phyloP scores from a whole-genome alignment of 179 eudicot genomes.

The Monotropa hypopitys region DNA sequence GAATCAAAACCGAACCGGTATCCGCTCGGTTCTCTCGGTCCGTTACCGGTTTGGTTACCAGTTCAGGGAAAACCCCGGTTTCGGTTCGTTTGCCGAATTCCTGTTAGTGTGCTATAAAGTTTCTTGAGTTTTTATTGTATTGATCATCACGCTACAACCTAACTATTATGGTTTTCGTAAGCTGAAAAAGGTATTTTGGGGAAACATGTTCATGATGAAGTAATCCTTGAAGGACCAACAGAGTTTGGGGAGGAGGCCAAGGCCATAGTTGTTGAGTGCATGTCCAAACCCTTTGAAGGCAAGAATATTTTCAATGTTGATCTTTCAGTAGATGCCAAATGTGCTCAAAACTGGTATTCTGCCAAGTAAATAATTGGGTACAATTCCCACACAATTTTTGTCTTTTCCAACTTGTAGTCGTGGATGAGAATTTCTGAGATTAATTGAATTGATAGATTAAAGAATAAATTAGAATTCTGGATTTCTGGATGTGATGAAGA shows the following conservation, averaged over 20 bases:
- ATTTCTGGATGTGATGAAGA: too few species aligned
- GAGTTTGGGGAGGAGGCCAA: conserved; percentile 72
- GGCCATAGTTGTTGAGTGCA: conserved; percentile 71
- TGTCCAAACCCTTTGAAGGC: conserved; percentile 84
- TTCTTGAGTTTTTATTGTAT: neutral
- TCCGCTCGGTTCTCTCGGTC: too few species aligned
- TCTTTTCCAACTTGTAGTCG: too few species aligned
- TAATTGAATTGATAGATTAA: too few species aligned
- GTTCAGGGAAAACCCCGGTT: too few species aligned
- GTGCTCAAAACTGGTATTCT: conserved; percentile 84
- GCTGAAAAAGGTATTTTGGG: neutral
- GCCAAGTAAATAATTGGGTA: conserved; percentile 49
- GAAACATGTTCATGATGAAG: conserved; percentile 75
- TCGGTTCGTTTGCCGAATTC: too few species aligned
- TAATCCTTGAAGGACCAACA: conserved; percentile 83
- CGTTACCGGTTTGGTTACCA: too few species aligned
- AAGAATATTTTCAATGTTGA: conserved; percentile 62
- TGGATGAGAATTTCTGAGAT: too few species aligned
- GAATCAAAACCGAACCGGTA: too few species aligned
- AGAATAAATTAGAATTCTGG: too few species aligned
- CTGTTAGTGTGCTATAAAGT: neutral
- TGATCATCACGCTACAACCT: neutral
- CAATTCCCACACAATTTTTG: neutral
- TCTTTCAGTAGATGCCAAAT: conserved; percentile 81
- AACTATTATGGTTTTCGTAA: neutral